Evolutionary conservation across 306 rosid species (phyloP).

Genomic region (Cicer arietinum): DNA sequence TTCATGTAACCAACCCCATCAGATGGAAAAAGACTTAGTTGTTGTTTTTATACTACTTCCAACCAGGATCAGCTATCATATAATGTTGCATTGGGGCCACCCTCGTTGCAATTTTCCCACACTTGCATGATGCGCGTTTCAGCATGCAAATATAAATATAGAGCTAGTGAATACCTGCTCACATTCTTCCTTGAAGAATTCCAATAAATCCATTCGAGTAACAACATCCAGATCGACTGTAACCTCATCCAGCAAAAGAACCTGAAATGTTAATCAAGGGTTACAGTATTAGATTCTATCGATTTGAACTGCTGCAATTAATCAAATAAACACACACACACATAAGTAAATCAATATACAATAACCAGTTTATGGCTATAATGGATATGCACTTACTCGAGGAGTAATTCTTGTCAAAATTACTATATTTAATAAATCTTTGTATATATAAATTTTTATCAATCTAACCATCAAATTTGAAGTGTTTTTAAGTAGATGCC

Average conservation of each 20-base stretch:
- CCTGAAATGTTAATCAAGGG: conserved; percentile 59
- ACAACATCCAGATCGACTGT: conserved; percentile 97
- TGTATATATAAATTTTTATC: background rate
- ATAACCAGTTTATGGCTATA: background rate
- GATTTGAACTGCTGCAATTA: conserved; percentile 15
- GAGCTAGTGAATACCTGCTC: conserved; percentile 73
- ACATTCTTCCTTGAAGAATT: conserved; percentile 91
- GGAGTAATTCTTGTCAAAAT: background rate
- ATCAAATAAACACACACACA: background rate
- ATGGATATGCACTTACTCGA: background rate
- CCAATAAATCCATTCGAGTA: conserved; percentile 87
- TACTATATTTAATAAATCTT: background rate
- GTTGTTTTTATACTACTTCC: background rate
- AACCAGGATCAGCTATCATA: conserved; percentile 35
- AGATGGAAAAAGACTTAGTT: background rate
- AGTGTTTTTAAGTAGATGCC: background rate
- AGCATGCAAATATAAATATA: conserved; percentile 38
- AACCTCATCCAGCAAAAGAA: conserved; percentile 91
- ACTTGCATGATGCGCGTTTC: conserved; percentile 24
- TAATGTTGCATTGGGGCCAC: conserved; percentile 14
- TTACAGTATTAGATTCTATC: conserved; percentile 19
- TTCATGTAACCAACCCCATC: background rate
- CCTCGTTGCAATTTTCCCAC: conserved; percentile 20
- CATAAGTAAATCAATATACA: background rate
- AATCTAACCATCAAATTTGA: background rate